Base-by-base conservation (phyloP, 129 eudicot genomes). In the Pittosporum tobira region DNA sequence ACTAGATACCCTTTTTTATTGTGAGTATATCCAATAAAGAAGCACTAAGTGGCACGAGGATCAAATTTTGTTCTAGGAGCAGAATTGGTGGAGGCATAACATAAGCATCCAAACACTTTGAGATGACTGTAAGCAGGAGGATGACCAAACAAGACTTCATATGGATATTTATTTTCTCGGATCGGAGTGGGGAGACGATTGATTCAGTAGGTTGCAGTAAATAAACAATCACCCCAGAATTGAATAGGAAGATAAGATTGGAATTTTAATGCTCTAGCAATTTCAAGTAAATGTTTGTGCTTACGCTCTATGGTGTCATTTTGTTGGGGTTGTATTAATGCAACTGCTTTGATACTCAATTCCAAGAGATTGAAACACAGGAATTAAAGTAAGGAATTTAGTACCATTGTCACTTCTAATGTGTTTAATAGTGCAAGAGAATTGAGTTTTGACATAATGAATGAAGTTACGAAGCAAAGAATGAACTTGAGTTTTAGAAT, bases 21-120 rank as follows among this genome's bases (percentile, higher is more conserved):
- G 23, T 3, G 4, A 19, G 64, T 50, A 42, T 37, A 37, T 2
- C 64, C 64, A 31, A 59, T 21, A 34, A 59, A 59, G 19, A 59
- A 13, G 14, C 64, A 20, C 1, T 3, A 2, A 1, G 12, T 38
- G 23, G 64, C 50, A 3, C 51, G 19, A 2, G 29, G 30, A 3
- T 4, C 28, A 18, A 59, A 24, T 16, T 59, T 59, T 8, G 20
- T 8, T 20, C 51, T 19, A 13, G 4, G 7, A 5, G 7, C 6
- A 37, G 24, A 4, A 4, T 6, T 3, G 0, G 54, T 44, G n/a
- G 37, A 43, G 3, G 42, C 24, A 45, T 43, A 61, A 24, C 37
- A 43, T 10, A 61, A 8, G 19, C 44, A 61, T 6, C 48, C 50
- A 59, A 59, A 59, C 5, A 24, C n/a, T 12, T 21, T 37, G 21